Evolutionary conservation across 2,329 filamentous ascomycete genomes (phyloP).

Genomic region (Aschersonia sp.): DNA sequence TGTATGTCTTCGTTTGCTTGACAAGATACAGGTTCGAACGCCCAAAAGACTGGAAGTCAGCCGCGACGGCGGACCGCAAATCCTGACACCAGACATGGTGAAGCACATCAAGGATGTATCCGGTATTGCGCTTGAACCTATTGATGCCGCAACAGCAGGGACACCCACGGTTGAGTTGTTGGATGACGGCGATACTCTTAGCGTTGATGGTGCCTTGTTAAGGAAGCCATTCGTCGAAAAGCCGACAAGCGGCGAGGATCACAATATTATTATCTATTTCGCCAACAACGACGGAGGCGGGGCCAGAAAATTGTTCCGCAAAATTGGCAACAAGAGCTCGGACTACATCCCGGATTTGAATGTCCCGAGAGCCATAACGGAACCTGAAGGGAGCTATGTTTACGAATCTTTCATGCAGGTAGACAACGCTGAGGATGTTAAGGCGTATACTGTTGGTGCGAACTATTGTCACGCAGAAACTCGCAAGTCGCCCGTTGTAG

Average conservation of each 20-base stretch:
- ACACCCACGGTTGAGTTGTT: conserved; percentile 68
- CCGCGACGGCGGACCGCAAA: conserved; percentile 73
- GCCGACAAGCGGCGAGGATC: conserved; percentile 93
- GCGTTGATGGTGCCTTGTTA: conserved; percentile 69
- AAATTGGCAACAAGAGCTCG: conserved; percentile 97
- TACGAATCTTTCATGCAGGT: conserved; percentile 96
- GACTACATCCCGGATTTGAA: conserved; percentile 72
- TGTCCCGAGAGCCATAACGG: conserved; percentile 66
- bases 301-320: conserved; percentile 82
- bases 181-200: conserved; percentile 78
- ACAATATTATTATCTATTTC: conserved; percentile 98
- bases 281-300: conserved; percentile 76
- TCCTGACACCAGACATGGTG: conserved; percentile 66
- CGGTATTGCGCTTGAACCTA: conserved; percentile 59
- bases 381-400: conserved; percentile 72
- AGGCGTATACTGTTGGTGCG: conserved; percentile 91
- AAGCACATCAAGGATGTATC: conserved; percentile 70
- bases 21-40: conserved; percentile 79
- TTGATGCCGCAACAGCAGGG: conserved; percentile 46
- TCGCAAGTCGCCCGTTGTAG: conserved; percentile 90
- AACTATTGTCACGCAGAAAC: conserved; percentile 94
- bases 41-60: conserved; percentile 82
- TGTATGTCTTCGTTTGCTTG: conserved; percentile 74
- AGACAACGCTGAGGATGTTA: conserved; percentile 95
- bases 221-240: conserved; percentile 97